phyloP scores from a whole-genome alignment of 2,329 filamentous ascomycete genomes.

The Colletotrichum sp. region DNA sequence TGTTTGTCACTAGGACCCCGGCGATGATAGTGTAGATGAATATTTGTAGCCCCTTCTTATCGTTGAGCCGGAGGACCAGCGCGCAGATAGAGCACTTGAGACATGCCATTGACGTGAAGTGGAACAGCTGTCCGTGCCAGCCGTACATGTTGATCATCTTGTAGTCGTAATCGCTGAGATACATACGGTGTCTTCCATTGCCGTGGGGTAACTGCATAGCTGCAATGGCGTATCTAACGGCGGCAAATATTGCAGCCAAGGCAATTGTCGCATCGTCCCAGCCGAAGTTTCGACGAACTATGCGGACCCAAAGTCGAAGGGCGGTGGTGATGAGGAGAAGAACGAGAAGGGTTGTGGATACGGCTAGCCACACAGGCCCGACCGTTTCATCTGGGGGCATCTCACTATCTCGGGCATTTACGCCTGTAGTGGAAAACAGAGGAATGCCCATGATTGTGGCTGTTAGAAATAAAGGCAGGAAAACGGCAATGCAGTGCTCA shows the following conservation, averaged over 20 bases:
- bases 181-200: conserved; percentile 42
- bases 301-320: conserved; percentile 35
- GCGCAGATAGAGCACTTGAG: conserved; percentile 46
- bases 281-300: conserved; percentile 28
- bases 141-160: conserved; percentile 38
- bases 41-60: conserved; percentile 30
- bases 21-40: conserved; percentile 33
- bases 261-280: conserved; percentile 43
- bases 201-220: conserved; percentile 35
- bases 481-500: background rate
- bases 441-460: background rate
- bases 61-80: conserved; percentile 43
- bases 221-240: conserved; percentile 34
- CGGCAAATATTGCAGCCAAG: conserved; percentile 29
- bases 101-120: conserved; percentile 41
- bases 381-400: conserved; percentile 39
- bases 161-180: conserved; percentile 33
- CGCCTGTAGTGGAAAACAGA: background rate
- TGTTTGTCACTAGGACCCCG: conserved; percentile 33
- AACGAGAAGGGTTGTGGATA: conserved; percentile 34
- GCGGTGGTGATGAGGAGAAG: conserved; percentile 33
- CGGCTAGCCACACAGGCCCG: conserved; percentile 33
- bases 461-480: background rate
- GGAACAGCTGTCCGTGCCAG: conserved; percentile 43
- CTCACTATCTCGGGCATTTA: background rate